phyloP scores from a whole-genome alignment of 345 rosid species.

The Rhodamnia rubescens region DNA sequence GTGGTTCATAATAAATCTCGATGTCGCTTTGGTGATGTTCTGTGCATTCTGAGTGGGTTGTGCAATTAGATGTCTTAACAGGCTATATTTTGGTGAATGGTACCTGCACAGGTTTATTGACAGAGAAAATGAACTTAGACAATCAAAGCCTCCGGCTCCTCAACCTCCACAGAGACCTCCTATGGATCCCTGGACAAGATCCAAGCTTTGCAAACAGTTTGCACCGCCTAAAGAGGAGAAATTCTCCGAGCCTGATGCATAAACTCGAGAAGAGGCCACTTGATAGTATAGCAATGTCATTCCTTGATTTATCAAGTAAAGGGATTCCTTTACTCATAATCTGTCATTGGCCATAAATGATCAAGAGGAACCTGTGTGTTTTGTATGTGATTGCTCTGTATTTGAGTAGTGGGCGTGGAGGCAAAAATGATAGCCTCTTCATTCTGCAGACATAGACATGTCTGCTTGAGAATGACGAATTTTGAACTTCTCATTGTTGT shows the following conservation, averaged over 20 bases:
- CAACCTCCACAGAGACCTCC: conserved; percentile 58
- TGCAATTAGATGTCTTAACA: background rate
- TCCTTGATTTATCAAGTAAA: background rate
- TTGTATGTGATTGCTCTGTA: background rate
- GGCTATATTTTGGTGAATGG: background rate
- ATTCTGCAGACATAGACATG: background rate
- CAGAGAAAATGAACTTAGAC: conserved; percentile 83
- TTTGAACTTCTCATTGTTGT: background rate
- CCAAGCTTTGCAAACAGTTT: conserved; percentile 55
- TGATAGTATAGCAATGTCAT: background rate
- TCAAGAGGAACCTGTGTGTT: background rate
- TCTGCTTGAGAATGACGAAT: background rate
- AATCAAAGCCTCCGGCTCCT: conserved; percentile 64
- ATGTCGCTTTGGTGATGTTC: background rate
- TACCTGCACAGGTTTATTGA: conserved; percentile 57
- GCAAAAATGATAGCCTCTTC: background rate
- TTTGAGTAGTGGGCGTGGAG: background rate
- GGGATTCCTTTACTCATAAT: background rate
- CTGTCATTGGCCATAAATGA: background rate
- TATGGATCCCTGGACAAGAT: conserved; percentile 78
- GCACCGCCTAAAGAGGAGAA: conserved; percentile 84
- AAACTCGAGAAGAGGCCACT: background rate
- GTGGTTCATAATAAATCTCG: background rate
- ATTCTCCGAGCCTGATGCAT: conserved; percentile 28
- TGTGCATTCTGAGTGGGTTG: background rate